A percentile compares a stretch with the other conserved stretches of the same genome.
Evolutionary conservation across 164 flowering plant species (phyloP).

Genomic region (Nymphaea thermarum): DNA sequence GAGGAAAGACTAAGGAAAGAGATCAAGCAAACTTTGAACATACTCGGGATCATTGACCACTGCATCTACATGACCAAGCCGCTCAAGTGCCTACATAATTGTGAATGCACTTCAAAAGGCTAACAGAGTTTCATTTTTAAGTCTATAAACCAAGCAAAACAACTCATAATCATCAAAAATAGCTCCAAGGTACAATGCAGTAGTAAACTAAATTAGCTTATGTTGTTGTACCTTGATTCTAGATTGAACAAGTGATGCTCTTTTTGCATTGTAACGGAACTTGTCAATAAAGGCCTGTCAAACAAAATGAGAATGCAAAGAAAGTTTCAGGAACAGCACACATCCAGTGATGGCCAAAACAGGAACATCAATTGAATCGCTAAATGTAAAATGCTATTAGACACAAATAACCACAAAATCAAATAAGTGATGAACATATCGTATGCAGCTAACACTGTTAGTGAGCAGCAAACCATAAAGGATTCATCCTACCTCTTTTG

Average conservation of each 20-base stretch:
- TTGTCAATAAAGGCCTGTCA: slow-evolving; percentile 87
- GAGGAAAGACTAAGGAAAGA: background rate
- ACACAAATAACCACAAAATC: no score
- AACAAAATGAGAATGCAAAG: background rate
- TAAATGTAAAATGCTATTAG: background rate
- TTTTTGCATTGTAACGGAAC: slow-evolving; percentile 95
- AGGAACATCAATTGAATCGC: background rate
- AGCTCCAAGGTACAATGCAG: background rate
- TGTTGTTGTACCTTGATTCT: slow-evolving; percentile 72
- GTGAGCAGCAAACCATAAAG: no score
- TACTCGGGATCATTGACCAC: slow-evolving; percentile 96
- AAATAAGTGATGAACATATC: no score
- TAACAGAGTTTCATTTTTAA: no score
- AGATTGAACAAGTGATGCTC: slow-evolving; percentile 98
- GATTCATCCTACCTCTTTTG: no score
- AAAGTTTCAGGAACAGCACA: no score
- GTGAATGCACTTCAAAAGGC: no score
- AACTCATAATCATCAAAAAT: no score
- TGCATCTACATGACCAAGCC: slow-evolving; percentile 84
- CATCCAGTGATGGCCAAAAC: no score
- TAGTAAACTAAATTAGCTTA: background rate
- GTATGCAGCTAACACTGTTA: no score
- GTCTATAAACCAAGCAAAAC: no score
- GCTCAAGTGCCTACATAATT: slow-evolving; percentile 63
- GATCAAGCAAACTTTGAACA: slow-evolving; percentile 9